A percentile compares a stretch with the other conserved stretches of the same genome.
Evolutionary conservation across 2,329 filamentous ascomycete genomes (phyloP).

Genomic region (Fusarium decemcellulare): DNA sequence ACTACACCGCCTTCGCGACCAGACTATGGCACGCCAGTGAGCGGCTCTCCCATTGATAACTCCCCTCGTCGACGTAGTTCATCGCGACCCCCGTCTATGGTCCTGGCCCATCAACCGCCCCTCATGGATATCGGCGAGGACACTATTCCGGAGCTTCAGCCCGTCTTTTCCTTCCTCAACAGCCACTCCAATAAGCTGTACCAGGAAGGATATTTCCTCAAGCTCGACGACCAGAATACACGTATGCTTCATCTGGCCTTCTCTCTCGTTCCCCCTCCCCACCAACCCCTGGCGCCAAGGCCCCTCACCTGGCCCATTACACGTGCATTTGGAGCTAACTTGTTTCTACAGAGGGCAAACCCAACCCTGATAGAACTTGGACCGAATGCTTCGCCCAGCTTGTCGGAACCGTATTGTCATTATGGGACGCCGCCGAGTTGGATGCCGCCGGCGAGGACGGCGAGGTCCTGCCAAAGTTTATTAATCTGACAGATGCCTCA

Average conservation of each 20-base stretch:
- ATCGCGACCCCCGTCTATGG: constrained; percentile 84
- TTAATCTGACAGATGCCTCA: constrained; percentile 97
- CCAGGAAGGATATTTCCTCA: constrained; percentile 97
- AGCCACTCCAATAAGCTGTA: constrained; percentile 97
- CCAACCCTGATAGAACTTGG: constrained; percentile 90
- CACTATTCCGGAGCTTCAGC: constrained; percentile 92
- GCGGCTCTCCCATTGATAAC: constrained; percentile 59
- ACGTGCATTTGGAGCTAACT: constrained; percentile 37
- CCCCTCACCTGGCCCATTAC: constrained; percentile 19
- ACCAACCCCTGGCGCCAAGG: constrained; percentile 27
- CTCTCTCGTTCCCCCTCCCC: constrained; percentile 18
- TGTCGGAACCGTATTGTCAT: constrained; percentile 91
- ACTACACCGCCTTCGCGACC: constrained; percentile 55
- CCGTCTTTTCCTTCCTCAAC: constrained; percentile 94
- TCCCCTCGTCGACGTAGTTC: constrained; percentile 63
- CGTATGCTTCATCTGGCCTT: constrained; percentile 68
- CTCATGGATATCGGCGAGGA: constrained; percentile 88
- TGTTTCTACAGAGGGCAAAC: constrained; percentile 78
- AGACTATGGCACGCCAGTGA: constrained; percentile 60
- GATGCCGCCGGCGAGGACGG: constrained; percentile 89
- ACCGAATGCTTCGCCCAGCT: constrained; percentile 97
- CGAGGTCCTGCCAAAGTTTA: constrained; percentile 91
- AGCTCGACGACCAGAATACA: constrained; percentile 93
- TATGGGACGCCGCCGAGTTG: constrained; percentile 95
- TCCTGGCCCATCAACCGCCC: constrained; percentile 87